A percentile compares a stretch with the other conserved stretches of the same genome.
These are phyloP conservation scores for Cucumis melo DNA, from an alignment of 306 rosid species.

Conservation along the genomic window DNA sequence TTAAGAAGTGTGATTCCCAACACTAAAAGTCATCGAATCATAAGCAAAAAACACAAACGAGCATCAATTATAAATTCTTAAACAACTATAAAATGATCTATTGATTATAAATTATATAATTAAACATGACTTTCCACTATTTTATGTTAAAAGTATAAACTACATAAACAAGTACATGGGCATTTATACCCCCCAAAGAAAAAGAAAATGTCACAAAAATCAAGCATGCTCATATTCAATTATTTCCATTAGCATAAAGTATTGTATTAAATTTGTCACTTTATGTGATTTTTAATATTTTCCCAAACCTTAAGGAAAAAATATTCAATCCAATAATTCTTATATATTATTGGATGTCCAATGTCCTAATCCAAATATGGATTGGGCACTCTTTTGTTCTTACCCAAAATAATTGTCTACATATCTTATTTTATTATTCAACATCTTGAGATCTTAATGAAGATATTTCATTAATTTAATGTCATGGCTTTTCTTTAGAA, in stretches of 20 bases:
- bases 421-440: background rate
- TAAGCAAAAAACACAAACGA: no score
- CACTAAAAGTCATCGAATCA: no score
- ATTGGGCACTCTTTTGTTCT: background rate
- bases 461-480: background rate
- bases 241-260: background rate
- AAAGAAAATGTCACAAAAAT: background rate
- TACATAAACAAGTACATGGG: no score
- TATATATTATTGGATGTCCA: background rate
- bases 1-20: no score
- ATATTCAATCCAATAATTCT: background rate
- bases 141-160: no score
- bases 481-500: background rate
- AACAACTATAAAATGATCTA: no score
- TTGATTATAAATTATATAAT: no score
- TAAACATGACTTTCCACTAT: no score
- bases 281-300: background rate
- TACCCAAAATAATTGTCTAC: background rate
- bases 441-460: background rate
- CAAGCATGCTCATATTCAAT: background rate
- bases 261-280: background rate
- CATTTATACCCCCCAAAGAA: no score
- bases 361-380: background rate
- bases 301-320: background rate
- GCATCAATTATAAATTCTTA: no score